phyloP scores from a whole-genome alignment of 495 filamentous ascomycete genomes.

The Xylaria scruposa region DNA sequence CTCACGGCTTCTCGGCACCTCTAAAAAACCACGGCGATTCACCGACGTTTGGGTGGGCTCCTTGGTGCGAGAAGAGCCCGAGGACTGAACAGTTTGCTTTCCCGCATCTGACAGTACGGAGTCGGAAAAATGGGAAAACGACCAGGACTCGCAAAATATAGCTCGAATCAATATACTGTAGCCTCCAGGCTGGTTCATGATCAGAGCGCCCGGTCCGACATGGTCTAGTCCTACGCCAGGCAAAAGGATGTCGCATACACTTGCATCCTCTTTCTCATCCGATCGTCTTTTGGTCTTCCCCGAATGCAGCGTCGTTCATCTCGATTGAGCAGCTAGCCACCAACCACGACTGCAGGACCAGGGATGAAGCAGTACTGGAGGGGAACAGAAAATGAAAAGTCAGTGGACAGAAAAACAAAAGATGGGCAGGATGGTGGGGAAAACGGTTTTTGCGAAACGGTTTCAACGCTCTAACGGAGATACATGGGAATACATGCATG shows the following conservation, averaged over 20 bases:
- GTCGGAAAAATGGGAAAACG: not conserved
- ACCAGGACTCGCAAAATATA: not conserved
- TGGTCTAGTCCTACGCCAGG: not conserved
- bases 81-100: not conserved
- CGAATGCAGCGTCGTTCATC: conserved; percentile 21
- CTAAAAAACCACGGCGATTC: not conserved
- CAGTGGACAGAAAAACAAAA: conserved; percentile 11
- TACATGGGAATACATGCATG: conserved; percentile 5
- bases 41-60: not conserved
- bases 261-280: not conserved
- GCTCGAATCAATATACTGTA: not conserved
- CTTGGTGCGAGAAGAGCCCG: not conserved
- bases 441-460: conserved; percentile 22
- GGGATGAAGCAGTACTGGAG: not conserved
- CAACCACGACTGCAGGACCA: conserved; percentile 21
- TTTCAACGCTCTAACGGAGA: not conserved
- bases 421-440: conserved; percentile 16
- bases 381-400: not conserved
- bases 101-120: not conserved
- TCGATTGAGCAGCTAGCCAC: conserved; percentile 16
- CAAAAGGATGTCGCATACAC: not conserved
- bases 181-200: not conserved
- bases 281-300: not conserved
- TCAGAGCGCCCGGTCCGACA: not conserved
- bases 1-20: conserved; percentile 12